Evolutionary conservation across 108 stramenopile species (phyloP), one percentile per base, ranked within the genome.

Genomic region (Asterionellopsis glacialis): DNA sequence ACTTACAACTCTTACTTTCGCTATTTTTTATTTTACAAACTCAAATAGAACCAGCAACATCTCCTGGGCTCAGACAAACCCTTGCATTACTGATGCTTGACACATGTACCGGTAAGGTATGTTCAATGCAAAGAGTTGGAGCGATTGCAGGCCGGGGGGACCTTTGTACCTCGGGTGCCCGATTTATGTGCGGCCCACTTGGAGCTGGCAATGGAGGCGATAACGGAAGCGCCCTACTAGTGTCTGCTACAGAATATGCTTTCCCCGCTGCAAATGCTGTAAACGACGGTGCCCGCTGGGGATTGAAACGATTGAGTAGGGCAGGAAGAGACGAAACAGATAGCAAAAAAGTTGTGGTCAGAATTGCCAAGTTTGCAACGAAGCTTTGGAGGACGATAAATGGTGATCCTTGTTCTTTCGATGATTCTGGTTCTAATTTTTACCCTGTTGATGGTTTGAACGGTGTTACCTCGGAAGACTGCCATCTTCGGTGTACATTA

Each of bases 351-450:
- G 57, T 77, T 25, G 54, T 82, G 45, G 86, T 85, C 53, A 76
- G 85, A 11, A 75, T 93, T 57, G 88, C 91, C 14, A 66, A 53
- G 51, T 90, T 93, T 66, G 91, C 86, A 11, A 80, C 86, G 0
- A 71, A 67, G 49, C 72, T 93, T 38, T 93, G 91, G 91, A 56
- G 91, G 41, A 90, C 82, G 19, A 90, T 90, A 13, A 93, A 93
- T 65, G 91, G 91, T 57, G 87, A 93, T 59, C 16, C 39, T 12
- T 43, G 48, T 16, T 39, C 21, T 58, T 22, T 27, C 15, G 23
- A 33, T 33, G 5, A 33, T 33, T 33, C 33, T 9, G 16, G 0
- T 44, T 22, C 25, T 22, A 48, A 48, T 7, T 33, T 33, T 33
- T 33, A 33, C 33, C 33, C 58, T 22, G 13, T 55, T 45, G 41